Evolutionary conservation across 495 filamentous ascomycete species (phyloP).

Genomic region (Aspergillus coremiiformis): DNA sequence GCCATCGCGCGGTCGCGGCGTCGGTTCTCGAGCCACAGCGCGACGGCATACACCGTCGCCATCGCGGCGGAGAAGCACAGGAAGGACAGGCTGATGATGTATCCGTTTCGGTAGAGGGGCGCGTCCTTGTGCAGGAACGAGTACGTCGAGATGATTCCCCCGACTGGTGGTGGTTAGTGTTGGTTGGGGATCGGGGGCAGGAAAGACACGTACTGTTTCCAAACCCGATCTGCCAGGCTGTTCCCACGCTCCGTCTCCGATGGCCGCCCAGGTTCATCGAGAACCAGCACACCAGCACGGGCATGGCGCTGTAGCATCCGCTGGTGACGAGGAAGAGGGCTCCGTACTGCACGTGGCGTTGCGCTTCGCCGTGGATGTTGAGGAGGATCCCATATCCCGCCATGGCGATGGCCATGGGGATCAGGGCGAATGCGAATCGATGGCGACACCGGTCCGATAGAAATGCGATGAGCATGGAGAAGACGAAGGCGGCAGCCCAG

Average conservation of each 20-base stretch:
- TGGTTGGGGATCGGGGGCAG: background rate
- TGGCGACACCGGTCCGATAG: slow-evolving; percentile 61
- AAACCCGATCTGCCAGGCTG: slow-evolving; percentile 75
- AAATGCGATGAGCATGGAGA: slow-evolving; percentile 64
- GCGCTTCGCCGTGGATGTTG: slow-evolving; percentile 44
- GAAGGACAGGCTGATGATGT: slow-evolving; percentile 66
- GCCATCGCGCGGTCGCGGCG: slow-evolving; percentile 21
- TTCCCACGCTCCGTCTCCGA: slow-evolving; percentile 64
- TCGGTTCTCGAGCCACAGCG: slow-evolving; percentile 55
- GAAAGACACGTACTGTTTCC: slow-evolving; percentile 53
- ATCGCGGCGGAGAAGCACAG: slow-evolving; percentile 51
- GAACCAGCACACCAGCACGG: slow-evolving; percentile 77
- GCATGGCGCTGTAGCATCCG: slow-evolving; percentile 55
- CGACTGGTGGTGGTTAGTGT: slow-evolving; percentile 30
- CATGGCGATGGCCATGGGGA: slow-evolving; percentile 51
- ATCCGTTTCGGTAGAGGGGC: slow-evolving; percentile 62
- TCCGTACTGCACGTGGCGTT: slow-evolving; percentile 53
- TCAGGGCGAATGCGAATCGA: slow-evolving; percentile 66
- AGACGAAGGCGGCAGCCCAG: slow-evolving; percentile 66
- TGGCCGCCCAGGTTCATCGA: slow-evolving; percentile 81
- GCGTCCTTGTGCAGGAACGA: slow-evolving; percentile 63
- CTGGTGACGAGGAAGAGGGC: slow-evolving; percentile 59
- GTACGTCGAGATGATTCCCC: slow-evolving; percentile 79
- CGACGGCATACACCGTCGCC: slow-evolving; percentile 51
- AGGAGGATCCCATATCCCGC: slow-evolving; percentile 61